Conservation (phyloP, 2,329 filamentous ascomycete genomes). For the Dendrostoma leiphaemia region DNA sequence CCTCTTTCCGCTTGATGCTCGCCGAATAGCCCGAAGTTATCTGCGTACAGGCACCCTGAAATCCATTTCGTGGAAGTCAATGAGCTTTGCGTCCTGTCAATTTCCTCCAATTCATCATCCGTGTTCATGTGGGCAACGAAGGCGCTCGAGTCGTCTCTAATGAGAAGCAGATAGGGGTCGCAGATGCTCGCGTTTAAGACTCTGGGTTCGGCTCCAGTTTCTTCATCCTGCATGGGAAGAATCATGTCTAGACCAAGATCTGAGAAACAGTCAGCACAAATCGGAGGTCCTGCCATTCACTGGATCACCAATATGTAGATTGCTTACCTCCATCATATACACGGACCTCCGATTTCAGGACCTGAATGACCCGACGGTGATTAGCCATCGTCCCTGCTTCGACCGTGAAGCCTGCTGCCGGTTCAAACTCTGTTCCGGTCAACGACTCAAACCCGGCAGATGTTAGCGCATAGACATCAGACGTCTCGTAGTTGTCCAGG, state of each 20-base stretch:
- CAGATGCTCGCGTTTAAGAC: slow-evolving; percentile 79
- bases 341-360: slow-evolving; percentile 80
- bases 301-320: slow-evolving; percentile 3
- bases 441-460: slow-evolving; percentile 72
- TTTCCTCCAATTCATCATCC: slow-evolving; percentile 80
- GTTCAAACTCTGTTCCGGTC: slow-evolving; percentile 85
- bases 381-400: slow-evolving; percentile 82
- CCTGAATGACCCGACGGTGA: slow-evolving; percentile 80
- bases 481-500: slow-evolving; percentile 69
- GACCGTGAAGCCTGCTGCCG: slow-evolving; percentile 81
- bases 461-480: slow-evolving; percentile 75
- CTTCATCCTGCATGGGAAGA: slow-evolving; percentile 87
- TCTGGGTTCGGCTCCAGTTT: slow-evolving; percentile 76
- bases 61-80: slow-evolving; percentile 69
- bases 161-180: slow-evolving; percentile 80
- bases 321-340: slow-evolving; percentile 83
- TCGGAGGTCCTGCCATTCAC: background rate
- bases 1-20: slow-evolving; percentile 37
- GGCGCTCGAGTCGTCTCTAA: slow-evolving; percentile 80
- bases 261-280: slow-evolving; percentile 33
- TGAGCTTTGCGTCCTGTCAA: slow-evolving; percentile 61
- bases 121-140: slow-evolving; percentile 77
- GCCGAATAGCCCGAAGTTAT: slow-evolving; percentile 56
- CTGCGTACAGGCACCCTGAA: slow-evolving; percentile 80
- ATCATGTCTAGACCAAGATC: slow-evolving; percentile 89